Percentiles rank a stretch among this genome's conserved stretches.
Evolutionary conservation across 495 filamentous ascomycete genomes (phyloP).

Genomic region (Hypoxylon subgilvum): DNA sequence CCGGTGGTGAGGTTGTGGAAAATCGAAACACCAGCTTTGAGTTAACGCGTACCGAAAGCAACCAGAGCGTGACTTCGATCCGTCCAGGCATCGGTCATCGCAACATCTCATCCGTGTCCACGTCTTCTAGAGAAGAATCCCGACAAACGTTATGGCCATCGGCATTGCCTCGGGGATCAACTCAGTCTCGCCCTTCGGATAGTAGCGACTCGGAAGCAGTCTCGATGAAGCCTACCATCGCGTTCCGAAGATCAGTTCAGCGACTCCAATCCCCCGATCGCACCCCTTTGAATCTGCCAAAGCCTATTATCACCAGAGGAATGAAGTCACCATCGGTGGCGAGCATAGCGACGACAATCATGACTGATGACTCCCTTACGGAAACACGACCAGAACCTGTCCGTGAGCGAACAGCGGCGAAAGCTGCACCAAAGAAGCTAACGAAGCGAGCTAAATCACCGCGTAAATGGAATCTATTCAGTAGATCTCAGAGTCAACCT

Average conservation of each 20-base stretch:
- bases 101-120: constrained; percentile 48
- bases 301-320: constrained; percentile 50
- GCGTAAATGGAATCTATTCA: constrained; percentile 84
- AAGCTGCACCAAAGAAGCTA: constrained; percentile 53
- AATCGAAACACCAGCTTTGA: constrained; percentile 61
- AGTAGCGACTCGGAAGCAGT: constrained; percentile 57
- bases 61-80: constrained; percentile 59
- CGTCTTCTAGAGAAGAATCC: constrained; percentile 46
- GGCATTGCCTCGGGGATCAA: constrained; percentile 49
- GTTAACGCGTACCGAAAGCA: constrained; percentile 67
- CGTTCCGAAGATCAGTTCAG: constrained; percentile 59
- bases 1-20: constrained; percentile 70
- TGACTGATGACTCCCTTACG: constrained; percentile 58
- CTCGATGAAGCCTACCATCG: constrained; percentile 53
- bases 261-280: constrained; percentile 50
- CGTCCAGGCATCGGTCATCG: constrained; percentile 60
- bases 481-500: constrained; percentile 67
- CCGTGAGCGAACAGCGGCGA: constrained; percentile 19
- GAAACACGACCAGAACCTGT: constrained; percentile 36
- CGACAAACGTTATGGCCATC: constrained; percentile 60
- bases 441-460: constrained; percentile 65
- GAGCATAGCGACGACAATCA: constrained; percentile 57
- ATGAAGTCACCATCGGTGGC: constrained; percentile 52
- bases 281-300: constrained; percentile 48
- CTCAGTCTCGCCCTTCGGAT: constrained; percentile 52